phyloP scores from a whole-genome alignment of 2,329 filamentous ascomycete species.

The Endoconidiophora polonica region DNA sequence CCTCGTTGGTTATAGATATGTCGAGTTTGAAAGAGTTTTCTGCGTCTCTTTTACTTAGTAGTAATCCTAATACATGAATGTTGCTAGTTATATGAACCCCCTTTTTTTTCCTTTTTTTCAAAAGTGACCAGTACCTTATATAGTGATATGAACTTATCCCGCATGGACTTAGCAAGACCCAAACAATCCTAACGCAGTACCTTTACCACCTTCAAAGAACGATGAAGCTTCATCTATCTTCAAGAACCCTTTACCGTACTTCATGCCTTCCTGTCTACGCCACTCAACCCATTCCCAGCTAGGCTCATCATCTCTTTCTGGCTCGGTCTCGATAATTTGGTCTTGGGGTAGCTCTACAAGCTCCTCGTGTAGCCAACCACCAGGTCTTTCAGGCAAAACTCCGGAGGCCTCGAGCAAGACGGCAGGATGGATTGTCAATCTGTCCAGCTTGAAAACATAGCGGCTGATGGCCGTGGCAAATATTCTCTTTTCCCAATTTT shows the following conservation, averaged over 20 bases:
- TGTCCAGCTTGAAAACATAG: conserved; percentile 68
- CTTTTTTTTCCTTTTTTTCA: no score
- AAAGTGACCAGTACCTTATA: no score
- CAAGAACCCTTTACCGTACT: conserved; percentile 37
- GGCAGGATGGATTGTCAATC: conserved; percentile 72
- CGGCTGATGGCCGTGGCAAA: conserved; percentile 59
- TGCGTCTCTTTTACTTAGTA: no score
- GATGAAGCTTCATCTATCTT: conserved; percentile 36
- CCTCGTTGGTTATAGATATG: no score
- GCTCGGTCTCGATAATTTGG: conserved; percentile 16
- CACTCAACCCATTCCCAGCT: conserved; percentile 46
- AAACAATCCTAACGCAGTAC: conserved; percentile 35
- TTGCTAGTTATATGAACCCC: no score
- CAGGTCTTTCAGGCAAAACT: conserved; percentile 57
- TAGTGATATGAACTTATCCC: background rate
- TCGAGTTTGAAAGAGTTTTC: no score
- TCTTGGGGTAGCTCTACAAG: conserved; percentile 23
- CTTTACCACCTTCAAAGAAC: conserved; percentile 36
- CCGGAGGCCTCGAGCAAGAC: conserved; percentile 53
- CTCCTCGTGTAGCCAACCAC: conserved; percentile 37
- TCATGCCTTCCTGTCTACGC: conserved; percentile 37
- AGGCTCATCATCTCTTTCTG: conserved; percentile 16
- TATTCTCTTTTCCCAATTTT: conserved; percentile 44
- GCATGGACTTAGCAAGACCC: conserved; percentile 21
- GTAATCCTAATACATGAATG: no score